phyloP scores from a whole-genome alignment of 2,329 filamentous ascomycete species.

The Alternaria brassicicola region DNA sequence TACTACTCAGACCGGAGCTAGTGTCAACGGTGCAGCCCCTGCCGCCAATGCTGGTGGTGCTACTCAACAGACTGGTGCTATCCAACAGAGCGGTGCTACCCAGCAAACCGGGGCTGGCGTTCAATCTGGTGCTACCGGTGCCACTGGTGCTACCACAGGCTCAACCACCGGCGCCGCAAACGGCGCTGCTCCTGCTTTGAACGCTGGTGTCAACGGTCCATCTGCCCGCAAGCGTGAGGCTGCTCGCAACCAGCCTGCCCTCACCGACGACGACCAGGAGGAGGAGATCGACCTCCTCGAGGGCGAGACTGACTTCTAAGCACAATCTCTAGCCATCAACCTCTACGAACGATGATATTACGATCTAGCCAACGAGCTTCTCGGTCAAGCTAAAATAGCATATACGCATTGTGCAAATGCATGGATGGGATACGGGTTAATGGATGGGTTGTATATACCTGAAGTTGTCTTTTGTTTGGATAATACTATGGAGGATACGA shows the following conservation, averaged over 20 bases:
- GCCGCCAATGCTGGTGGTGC: slow-evolving; percentile 4
- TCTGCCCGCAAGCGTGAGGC: slow-evolving; percentile 29
- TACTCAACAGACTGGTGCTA: not conserved
- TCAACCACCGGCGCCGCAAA: slow-evolving; percentile 1
- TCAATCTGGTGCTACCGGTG: slow-evolving; percentile 9
- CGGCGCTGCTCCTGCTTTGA: not conserved
- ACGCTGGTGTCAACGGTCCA: slow-evolving; percentile 11
- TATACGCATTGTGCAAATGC: not conserved
- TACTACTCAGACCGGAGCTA: slow-evolving; percentile 3
- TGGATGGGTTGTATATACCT: slow-evolving; percentile 14
- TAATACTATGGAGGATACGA: not conserved
- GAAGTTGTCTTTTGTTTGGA: not conserved
- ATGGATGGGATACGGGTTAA: not conserved
- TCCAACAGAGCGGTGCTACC: not conserved
- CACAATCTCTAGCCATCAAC: no score
- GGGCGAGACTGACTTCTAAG: slow-evolving; percentile 17
- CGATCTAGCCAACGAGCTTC: not conserved
- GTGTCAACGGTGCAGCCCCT: not conserved
- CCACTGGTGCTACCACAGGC: slow-evolving; percentile 5
- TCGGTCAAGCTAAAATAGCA: not conserved
- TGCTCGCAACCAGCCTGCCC: slow-evolving; percentile 20
- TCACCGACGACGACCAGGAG: slow-evolving; percentile 46
- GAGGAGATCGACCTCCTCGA: slow-evolving; percentile 41
- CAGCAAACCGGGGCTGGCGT: not conserved
- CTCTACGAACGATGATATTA: not conserved